A percentile compares a stretch with the other conserved stretches of the same genome.
phyloP scores from a whole-genome alignment of 23 red algal genomes.

The Gracilaria domingensis region DNA sequence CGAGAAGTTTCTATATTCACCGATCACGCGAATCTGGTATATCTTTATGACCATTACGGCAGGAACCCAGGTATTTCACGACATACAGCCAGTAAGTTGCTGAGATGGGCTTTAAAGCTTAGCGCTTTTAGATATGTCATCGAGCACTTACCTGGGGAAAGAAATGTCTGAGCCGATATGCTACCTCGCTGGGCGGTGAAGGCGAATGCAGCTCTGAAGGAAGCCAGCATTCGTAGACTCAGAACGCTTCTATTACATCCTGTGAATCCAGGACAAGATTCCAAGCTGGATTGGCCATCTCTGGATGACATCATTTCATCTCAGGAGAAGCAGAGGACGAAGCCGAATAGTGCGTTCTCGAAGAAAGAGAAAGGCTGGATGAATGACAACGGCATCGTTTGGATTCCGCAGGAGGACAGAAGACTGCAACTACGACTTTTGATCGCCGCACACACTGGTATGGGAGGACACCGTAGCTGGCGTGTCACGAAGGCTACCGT shows the following conservation, averaged over 20 bases:
- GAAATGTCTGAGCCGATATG: conserved; percentile 40
- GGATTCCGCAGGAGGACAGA: not conserved
- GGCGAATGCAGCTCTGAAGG: not conserved
- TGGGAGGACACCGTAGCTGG: conserved; percentile 22
- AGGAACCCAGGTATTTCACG: not conserved
- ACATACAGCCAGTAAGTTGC: not conserved
- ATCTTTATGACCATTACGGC: not conserved
- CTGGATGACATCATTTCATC: conserved; percentile 14
- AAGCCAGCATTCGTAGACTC: not conserved
- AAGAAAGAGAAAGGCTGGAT: not conserved
- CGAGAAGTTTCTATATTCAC: too few relatives aligned
- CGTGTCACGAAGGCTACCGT: conserved; percentile 1
- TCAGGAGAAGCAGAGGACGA: not conserved
- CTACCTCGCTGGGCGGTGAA: conserved; percentile 29
- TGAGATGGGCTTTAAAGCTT: conserved; percentile 10
- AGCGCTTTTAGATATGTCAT: too few relatives aligned
- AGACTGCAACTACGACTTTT: conserved; percentile 27
- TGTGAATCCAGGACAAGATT: not conserved
- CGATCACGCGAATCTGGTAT: conserved; percentile 22
- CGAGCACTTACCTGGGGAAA: conserved; percentile 25
- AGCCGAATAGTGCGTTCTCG: not conserved
- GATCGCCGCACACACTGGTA: conserved; percentile 41
- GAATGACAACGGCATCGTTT: not conserved
- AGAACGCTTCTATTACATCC: not conserved
- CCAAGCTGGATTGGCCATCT: not conserved